These are phyloP conservation scores for Phialophora expanda DNA, from an alignment of 2,329 filamentous ascomycete species.

Conservation along the genomic window DNA sequence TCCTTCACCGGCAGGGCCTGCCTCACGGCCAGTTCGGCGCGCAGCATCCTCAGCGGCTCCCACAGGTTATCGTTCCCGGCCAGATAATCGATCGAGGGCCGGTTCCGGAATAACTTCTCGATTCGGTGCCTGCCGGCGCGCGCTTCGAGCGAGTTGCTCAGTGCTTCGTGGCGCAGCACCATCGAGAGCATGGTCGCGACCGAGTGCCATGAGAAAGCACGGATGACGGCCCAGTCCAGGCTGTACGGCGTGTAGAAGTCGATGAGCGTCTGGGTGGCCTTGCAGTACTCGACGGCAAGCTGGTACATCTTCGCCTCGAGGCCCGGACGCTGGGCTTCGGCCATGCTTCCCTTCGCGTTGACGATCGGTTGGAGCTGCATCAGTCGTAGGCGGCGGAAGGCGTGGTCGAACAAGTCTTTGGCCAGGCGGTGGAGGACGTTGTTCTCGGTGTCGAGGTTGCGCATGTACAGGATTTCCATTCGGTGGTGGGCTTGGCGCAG, in stretches of 20 bases:
- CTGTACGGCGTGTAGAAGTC: slow-evolving; percentile 21
- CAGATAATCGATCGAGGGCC: slow-evolving; percentile 20
- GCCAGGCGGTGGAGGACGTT: slow-evolving; percentile 17
- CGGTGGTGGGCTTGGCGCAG: slow-evolving; percentile 19
- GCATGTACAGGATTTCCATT: slow-evolving; percentile 14
- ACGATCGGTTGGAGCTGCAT: slow-evolving; percentile 21
- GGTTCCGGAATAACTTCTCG: slow-evolving; percentile 18
- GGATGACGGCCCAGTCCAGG: slow-evolving; percentile 22
- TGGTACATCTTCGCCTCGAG: slow-evolving; percentile 22
- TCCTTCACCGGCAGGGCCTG: slow-evolving; percentile 1
- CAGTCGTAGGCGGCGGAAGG: slow-evolving; percentile 13
- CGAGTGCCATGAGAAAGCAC: slow-evolving; percentile 25
- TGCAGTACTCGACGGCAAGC: slow-evolving; percentile 23
- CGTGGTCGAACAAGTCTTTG: slow-evolving; percentile 13
- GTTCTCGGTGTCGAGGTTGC: slow-evolving; percentile 9
- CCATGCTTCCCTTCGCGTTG: slow-evolving; percentile 8
- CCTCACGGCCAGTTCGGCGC: slow-evolving; percentile 17
- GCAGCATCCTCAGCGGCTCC: slow-evolving; percentile 18
- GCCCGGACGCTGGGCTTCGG: slow-evolving; percentile 8
- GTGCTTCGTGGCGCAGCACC: slow-evolving; percentile 24
- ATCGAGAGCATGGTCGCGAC: slow-evolving; percentile 25
- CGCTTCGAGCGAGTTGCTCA: slow-evolving; percentile 17
- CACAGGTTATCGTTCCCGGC: slow-evolving; percentile 22
- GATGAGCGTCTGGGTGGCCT: slow-evolving; percentile 10
- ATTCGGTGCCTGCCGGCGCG: slow-evolving; percentile 19